Base-by-base conservation (phyloP, 306 rosid genomes). In the Glycine latifolia region DNA sequence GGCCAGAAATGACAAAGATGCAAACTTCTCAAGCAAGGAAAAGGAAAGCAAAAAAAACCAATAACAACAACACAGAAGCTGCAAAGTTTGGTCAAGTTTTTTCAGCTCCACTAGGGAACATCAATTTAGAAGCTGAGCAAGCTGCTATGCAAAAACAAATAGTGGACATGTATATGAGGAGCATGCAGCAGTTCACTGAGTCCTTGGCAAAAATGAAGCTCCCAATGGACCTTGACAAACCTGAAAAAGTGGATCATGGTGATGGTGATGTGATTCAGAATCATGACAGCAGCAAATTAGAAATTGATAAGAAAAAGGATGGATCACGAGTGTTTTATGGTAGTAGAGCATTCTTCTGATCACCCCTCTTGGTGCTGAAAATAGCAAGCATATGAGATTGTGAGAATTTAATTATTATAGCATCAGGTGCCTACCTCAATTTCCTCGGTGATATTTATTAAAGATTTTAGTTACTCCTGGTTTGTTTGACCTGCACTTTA, bases 141-240 rank as follows among this genome's bases (percentile, higher is more conserved):
- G 85, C 91, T 73, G 92, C 91, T 61, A 90, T 92, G 97, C 97
- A 94, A 78, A 88, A 94, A 77, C 98, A 94, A 60, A 91, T 94
- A 81, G 95, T 91, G 53, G 95, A 94, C 81, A 90, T 94, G 98
- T 92, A 94, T 73, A 90, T 90, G 97, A 92, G 90, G 71, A 94
- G 97, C 80, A 94, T 92, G 98, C 97, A 91, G 33, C 98, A 92
- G 10, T 91, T 94, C 62, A 91, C 95, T 0, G 94, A 94, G 86
- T 94, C 97, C 13, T 86, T 94, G 83, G 97, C 92, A 66, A 90
- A 90, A 52, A 94, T 94, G 98, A 91, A 94, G 85, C 98, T 91
- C 15, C 97, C 98, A 5, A 91, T 91, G 97, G 92, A 94, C 60
- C 91, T 94, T 65, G 87, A 88, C 73, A 88, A 90, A 56, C 83